phyloP scores from a whole-genome alignment of 2,329 filamentous ascomycete genomes.

The Aspergillus fumigatiaffinis region DNA sequence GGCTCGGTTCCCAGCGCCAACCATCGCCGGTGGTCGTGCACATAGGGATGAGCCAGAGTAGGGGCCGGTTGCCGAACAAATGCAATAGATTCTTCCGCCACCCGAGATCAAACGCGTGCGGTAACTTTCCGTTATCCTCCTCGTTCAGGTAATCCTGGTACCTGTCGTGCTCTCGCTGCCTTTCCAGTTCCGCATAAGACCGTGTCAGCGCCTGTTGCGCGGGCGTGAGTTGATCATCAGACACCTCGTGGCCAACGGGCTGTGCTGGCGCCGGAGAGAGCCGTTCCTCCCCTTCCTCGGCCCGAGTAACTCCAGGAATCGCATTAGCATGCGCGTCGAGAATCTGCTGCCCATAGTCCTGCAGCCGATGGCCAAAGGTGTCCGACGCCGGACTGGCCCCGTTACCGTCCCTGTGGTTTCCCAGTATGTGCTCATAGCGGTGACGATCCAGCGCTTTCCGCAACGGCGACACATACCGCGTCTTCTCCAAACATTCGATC shows the following conservation, averaged over 20 bases:
- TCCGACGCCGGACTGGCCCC: conserved; percentile 28
- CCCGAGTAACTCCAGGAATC: conserved; percentile 72
- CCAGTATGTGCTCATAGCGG: conserved; percentile 50
- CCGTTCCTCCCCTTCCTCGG: conserved; percentile 71
- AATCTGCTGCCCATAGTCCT: conserved; percentile 66
- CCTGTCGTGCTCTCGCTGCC: conserved; percentile 60
- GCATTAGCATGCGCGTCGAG: conserved; percentile 78
- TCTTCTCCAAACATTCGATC: conserved; percentile 95
- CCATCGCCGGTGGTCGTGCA: conserved; percentile 86
- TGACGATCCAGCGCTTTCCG: conserved; percentile 66
- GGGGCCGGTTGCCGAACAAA: conserved; percentile 70
- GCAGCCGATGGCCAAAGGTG: conserved; percentile 43
- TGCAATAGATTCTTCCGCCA: conserved; percentile 74
- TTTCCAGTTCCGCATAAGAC: conserved; percentile 56
- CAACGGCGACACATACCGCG: conserved; percentile 80
- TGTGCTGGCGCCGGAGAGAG: conserved; percentile 33
- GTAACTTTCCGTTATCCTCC: conserved; percentile 79
- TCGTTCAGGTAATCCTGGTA: conserved; percentile 85
- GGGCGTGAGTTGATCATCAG: conserved; percentile 33
- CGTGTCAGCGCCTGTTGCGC: conserved; percentile 44
- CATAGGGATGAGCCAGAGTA: conserved; percentile 76
- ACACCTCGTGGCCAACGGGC: background rate
- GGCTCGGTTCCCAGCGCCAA: conserved; percentile 87
- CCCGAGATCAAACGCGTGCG: conserved; percentile 90
- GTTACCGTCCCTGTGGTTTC: conserved; percentile 34